Evolutionary conservation across 192 early-diverging fungal species (phyloP).

Genomic region (Helicostylum pulchrum): DNA sequence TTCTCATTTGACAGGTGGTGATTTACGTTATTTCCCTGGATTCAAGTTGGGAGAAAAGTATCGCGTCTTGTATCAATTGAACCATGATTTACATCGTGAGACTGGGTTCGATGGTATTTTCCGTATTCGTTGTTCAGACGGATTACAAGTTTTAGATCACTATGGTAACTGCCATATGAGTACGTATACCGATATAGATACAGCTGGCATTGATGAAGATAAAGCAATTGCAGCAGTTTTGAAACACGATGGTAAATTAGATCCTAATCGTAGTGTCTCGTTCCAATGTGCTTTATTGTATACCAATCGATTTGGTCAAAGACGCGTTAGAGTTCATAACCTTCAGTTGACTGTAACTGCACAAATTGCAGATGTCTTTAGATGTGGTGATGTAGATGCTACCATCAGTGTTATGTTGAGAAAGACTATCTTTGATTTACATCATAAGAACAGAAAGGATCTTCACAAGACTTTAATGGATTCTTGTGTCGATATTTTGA

Average conservation of each 20-base stretch:
- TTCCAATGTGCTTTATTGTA: conserved; percentile 97
- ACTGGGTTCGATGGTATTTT: conserved; percentile 89
- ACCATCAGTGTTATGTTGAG: conserved; percentile 85
- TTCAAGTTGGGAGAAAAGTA: conserved; percentile 77
- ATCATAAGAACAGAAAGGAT: conserved; percentile 39
- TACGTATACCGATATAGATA: conserved; percentile 89
- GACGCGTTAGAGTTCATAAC: conserved; percentile 92
- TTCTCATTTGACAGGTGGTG: conserved; percentile 85
- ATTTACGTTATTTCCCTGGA: conserved; percentile 74
- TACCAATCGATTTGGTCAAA: conserved; percentile 86
- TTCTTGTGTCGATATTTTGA: conserved; percentile 83
- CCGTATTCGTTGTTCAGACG: conserved; percentile 88
- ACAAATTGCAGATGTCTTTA: conserved; percentile 82
- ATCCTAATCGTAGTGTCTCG: conserved; percentile 78
- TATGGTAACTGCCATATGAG: conserved; percentile 95
- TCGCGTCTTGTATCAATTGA: conserved; percentile 74
- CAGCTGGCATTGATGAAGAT: conserved; percentile 86
- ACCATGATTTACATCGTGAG: conserved; percentile 63
- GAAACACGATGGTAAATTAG: conserved; percentile 90
- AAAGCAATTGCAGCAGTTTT: conserved; percentile 85
- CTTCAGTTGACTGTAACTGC: conserved; percentile 75
- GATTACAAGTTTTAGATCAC: conserved; percentile 83
- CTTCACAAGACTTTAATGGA: conserved; percentile 86
- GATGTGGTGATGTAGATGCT: conserved; percentile 89
- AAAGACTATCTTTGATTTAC: conserved; percentile 40